Conservation (phyloP, 179 eudicot species). For the Nepenthes alata region DNA sequence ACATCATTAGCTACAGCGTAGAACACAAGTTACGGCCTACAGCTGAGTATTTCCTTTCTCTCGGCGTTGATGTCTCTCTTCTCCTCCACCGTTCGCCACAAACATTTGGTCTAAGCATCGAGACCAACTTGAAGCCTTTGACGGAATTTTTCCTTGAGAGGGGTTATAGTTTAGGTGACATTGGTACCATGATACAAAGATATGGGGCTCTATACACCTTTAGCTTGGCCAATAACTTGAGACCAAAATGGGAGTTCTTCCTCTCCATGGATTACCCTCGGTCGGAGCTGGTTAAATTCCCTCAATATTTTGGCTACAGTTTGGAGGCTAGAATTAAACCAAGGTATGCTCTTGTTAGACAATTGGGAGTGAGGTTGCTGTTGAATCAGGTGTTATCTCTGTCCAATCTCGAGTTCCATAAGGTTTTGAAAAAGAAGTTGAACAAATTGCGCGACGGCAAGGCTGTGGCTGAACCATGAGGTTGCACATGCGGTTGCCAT, state of each 20-base stretch:
- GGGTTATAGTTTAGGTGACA: constrained; percentile 46
- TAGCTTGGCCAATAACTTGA: constrained; percentile 52
- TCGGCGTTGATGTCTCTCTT: constrained; percentile 50
- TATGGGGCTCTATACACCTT: constrained; percentile 58
- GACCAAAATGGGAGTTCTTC: constrained; percentile 74
- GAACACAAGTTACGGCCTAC: constrained; percentile 65
- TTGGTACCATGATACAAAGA: constrained; percentile 53
- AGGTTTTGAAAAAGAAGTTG: constrained; percentile 43
- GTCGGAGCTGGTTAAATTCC: constrained; percentile 64
- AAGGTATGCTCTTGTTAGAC: constrained; percentile 37
- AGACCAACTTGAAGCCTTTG: constrained; percentile 62
- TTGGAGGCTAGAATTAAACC: constrained; percentile 72
- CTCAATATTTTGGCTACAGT: constrained; percentile 77
- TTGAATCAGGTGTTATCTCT: constrained; percentile 52
- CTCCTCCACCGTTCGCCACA: constrained; percentile 55
- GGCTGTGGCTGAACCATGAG: background rate
- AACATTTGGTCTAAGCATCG: constrained; percentile 68
- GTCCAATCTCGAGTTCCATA: constrained; percentile 38
- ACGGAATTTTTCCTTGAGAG: constrained; percentile 57
- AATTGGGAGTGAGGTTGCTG: constrained; percentile 42
- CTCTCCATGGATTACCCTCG: constrained; percentile 50
- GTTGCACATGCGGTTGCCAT: background rate
- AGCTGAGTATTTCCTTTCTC: constrained; percentile 46
- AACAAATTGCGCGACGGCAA: constrained; percentile 16
- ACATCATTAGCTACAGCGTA: constrained; percentile 64